phyloP scores from a whole-genome alignment of 805 yeast genomes.

The Barnettozyma wickerhamii region DNA sequence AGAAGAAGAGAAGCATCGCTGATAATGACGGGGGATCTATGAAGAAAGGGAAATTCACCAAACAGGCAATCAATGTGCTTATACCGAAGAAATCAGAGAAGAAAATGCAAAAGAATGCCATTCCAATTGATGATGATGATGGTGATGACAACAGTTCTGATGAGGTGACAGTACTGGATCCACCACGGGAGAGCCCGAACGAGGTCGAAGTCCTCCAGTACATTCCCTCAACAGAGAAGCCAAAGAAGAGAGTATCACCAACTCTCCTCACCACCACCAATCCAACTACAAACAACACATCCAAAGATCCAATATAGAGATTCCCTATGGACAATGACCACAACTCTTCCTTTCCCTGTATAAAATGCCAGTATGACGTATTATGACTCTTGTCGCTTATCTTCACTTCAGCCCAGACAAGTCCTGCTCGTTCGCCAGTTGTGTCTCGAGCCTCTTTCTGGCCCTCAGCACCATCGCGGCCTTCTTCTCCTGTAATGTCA shows the following conservation, averaged over 20 bases:
- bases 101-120: not conserved
- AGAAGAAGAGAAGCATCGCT: slow-evolving; percentile 4
- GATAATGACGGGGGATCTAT: slow-evolving; percentile 1
- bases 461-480: slow-evolving; percentile 59
- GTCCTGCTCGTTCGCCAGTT: slow-evolving; percentile 24
- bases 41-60: slow-evolving; percentile 6
- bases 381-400: too few relatives aligned
- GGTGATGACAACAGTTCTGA: not conserved
- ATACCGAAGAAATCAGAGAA: not conserved
- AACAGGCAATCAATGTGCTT: not conserved
- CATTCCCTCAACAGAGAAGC: too few relatives aligned
- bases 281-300: not conserved
- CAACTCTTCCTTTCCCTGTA: not conserved
- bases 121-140: not conserved
- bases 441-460: slow-evolving; percentile 48
- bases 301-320: not conserved
- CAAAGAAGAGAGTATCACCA: slow-evolving; percentile 27
- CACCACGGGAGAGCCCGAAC: not conserved
- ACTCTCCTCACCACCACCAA: slow-evolving; percentile 6
- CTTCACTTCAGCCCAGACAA: slow-evolving; percentile 15
- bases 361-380: not conserved
- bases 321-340: not conserved
- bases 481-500: slow-evolving; percentile 42
- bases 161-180: not conserved
- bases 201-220: slow-evolving; percentile 6